phyloP scores from a whole-genome alignment of 495 filamentous ascomycete species.

The Copromyces sp. region DNA sequence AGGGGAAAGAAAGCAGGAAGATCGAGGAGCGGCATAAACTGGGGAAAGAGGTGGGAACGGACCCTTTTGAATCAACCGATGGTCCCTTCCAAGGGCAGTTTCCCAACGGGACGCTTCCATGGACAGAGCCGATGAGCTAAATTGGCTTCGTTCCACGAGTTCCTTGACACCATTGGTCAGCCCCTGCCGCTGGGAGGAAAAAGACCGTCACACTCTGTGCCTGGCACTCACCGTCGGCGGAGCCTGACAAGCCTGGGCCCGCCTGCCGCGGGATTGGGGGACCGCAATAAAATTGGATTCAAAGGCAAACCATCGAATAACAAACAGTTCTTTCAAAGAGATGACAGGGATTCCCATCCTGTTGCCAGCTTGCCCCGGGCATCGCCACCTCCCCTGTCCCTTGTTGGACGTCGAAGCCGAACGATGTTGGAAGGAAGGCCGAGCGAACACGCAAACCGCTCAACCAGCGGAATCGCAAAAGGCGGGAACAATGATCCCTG shows the following conservation, averaged over 20 bases:
- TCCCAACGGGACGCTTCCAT: not conserved
- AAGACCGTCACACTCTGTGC: not conserved
- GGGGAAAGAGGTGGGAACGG: constrained; percentile 11
- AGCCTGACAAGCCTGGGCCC: not conserved
- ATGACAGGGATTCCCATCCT: not conserved
- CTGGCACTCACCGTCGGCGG: not conserved
- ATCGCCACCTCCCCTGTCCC: not conserved
- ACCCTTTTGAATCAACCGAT: constrained; percentile 14
- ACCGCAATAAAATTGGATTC: not conserved
- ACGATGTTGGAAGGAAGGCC: not conserved
- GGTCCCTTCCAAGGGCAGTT: not conserved
- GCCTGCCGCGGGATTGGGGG: not conserved
- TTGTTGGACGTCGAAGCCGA: not conserved
- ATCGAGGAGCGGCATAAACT: constrained; percentile 4
- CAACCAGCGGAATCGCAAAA: not conserved
- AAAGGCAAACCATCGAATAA: not conserved
- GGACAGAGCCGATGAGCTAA: not conserved
- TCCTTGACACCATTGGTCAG: not conserved
- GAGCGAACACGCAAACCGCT: not conserved
- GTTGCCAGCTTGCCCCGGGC: not conserved
- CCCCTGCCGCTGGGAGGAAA: not conserved
- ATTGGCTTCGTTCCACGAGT: not conserved
- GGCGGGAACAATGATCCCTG: not conserved
- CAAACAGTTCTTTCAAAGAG: not conserved
- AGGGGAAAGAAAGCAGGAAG: constrained; percentile 9